Evolutionary conservation across 257 asterid species (phyloP).

Genomic region (Nicotiana sylvestris): DNA sequence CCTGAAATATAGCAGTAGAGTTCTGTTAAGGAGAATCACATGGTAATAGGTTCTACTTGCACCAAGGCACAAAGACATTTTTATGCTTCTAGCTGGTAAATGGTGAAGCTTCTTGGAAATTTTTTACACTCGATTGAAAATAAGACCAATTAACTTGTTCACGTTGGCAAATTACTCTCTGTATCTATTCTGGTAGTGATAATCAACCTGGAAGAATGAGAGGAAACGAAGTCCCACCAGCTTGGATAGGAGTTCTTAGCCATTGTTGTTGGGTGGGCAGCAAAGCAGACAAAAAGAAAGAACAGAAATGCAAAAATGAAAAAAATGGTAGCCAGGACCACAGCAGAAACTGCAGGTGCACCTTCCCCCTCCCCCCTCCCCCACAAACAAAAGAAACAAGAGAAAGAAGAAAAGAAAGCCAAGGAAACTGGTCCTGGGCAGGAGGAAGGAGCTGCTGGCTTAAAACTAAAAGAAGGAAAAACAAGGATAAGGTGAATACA

Average conservation of each 20-base stretch:
- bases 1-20: conserved; percentile 47
- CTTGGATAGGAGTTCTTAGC: not conserved
- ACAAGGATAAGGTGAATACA: conserved; percentile 1
- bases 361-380: not conserved
- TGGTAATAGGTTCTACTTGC: not conserved
- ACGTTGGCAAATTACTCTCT: not conserved
- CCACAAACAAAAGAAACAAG: not conserved
- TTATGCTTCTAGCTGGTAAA: conserved; percentile 3
- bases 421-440: not conserved
- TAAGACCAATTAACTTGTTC: not conserved
- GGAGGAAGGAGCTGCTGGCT: not conserved
- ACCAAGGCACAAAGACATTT: not conserved
- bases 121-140: not conserved
- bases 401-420: not conserved
- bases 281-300: conserved; percentile 4
- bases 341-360: not conserved
- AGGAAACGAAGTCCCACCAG: not conserved
- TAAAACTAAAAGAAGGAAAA: not conserved
- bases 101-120: conserved; percentile 4
- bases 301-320: not conserved
- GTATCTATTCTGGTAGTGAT: not conserved
- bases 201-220: not conserved
- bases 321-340: not conserved
- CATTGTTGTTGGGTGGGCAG: not conserved
- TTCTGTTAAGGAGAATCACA: conserved; percentile 2